Evolutionary conservation across 164 flowering plant species (phyloP), one percentile per base, ranked within the genome.

Genomic region (Piper longum): DNA sequence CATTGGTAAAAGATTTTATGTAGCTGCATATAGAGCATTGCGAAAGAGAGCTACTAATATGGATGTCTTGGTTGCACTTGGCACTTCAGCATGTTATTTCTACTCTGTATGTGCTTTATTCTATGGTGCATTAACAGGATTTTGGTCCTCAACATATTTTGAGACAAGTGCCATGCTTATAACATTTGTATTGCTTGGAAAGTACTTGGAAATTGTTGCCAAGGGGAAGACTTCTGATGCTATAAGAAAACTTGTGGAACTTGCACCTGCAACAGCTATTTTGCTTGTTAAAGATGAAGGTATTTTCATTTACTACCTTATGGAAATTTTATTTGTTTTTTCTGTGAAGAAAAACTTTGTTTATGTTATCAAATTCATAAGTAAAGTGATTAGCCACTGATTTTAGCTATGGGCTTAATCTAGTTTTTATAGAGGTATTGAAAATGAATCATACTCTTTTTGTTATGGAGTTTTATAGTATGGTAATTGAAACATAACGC

Each of bases 151-250:
- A 12, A 91, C 87, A 44, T 95, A 95, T 75, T 95, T 95, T 75
- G 99, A 95, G 77, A 86, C 96, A 70, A 95, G 99, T 77, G 80
- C 99, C 52, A 91, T 95, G 98, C 79, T 95, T 43, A 91, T 95
- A 68, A 95, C 99, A 39, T 95, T 86, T 82, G 98, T 95, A 54
- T 77, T 95, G 62, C 72, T 91, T 73, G 99, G 99, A 1, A 95
- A 95, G 74, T 95, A 91, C 75, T 80, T 95, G 83, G 99, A 95
- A 72, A 76, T 76, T 72, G 84, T 91, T 64, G 99, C 99, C 4
- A 95, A 95, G 69, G 98, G 98, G 56, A 91, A 91, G 74, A 91
- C 99, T 62, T 95, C 99, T 45, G 96, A 84, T 76, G 99, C 99
- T 72, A 91, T 95, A 68, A 89, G 84, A 76, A 95, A 95, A 78